phyloP scores from a whole-genome alignment of 1,284 basidiomycete genomes.

The Heterobasidion parviporum region DNA sequence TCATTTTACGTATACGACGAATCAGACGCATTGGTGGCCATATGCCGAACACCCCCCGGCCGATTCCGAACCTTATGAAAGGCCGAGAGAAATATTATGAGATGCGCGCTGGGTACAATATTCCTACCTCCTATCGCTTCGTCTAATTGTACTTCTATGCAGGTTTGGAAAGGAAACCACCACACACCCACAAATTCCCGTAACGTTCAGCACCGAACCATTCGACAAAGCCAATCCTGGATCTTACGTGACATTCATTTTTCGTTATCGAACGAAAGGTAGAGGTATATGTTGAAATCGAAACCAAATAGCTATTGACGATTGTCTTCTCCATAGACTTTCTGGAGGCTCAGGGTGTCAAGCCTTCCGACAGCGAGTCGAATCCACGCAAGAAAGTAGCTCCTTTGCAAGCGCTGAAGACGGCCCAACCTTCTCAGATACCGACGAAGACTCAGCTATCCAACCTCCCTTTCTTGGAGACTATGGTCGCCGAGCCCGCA shows the following conservation, averaged over 20 bases:
- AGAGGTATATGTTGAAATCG: not conserved
- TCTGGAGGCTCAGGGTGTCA: not conserved
- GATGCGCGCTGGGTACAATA: not conserved
- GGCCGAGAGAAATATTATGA: not conserved
- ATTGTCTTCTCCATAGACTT: not conserved
- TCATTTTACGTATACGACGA: slow-evolving; percentile 43
- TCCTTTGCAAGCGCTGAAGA: too few relatives aligned
- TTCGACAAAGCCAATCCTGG: slow-evolving; percentile 28
- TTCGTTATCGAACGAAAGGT: slow-evolving; percentile 47
- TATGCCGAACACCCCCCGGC: not conserved
- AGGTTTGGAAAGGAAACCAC: slow-evolving; percentile 36
- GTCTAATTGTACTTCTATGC: not conserved
- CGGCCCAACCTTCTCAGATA: too few relatives aligned
- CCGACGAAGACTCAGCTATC: too few relatives aligned
- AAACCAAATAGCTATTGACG: too few relatives aligned
- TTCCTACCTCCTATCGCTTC: not conserved
- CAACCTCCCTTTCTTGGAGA: too few relatives aligned
- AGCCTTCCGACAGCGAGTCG: not conserved
- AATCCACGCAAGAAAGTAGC: not conserved
- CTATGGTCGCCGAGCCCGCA: too few relatives aligned
- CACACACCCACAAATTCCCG: slow-evolving; percentile 27
- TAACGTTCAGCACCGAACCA: slow-evolving; percentile 44
- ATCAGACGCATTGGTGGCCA: slow-evolving; percentile 23
- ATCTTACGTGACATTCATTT: slow-evolving; percentile 52
- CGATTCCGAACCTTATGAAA: not conserved